Base-by-base conservation (phyloP, 805 yeast species). In the Saccharomyces kudriavzevii region DNA sequence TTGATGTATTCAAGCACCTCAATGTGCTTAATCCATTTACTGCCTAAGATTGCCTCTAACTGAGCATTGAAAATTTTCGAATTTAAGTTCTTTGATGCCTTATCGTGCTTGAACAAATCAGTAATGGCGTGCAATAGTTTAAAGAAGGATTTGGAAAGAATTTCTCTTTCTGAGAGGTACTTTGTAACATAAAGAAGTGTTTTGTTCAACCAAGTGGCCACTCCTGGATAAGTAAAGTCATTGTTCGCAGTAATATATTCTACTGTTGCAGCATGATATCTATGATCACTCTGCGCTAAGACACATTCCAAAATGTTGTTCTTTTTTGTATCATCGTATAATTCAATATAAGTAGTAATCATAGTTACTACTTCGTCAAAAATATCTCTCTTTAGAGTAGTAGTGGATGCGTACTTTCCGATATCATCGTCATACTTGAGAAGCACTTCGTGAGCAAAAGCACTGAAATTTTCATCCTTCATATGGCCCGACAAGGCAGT, bases 181-280 rank as follows among this genome's bases (percentile, higher is more conserved):
- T 81, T 84, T 8, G 91, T 87, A 50, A 84, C 73, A 61, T 79
- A 84, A 5, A 87, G 64, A 55, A 79, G 71, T 5, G 83, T 73
- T 57, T 83, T 80, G 56, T 79, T 76, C 43, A 81, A 56, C 92
- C 92, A 86, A 1, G 66, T 60, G 17, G 64, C 50, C 5, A 68
- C 59, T 10, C 9, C 46, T 0, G 56, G 54, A 10, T 60, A 51
- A 1, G 68, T 66, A 47, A 56, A 59, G 6, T 52, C 24, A n/a
- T 50, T 53, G 14, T 49, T 46, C 3, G 29, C n/a, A 1, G 48
- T 46, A 9, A 73, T 59, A 26, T 72, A 60, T 17, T 57, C 55
- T 5, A 70, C 63, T 22, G 65, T 65, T 20, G 58, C 61, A 5
- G 70, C 56, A 20, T 63, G 60, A 50, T 66, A 74, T 54, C 71